Conservation (phyloP, 495 filamentous ascomycete genomes). For the Penicillium subrubescens region DNA sequence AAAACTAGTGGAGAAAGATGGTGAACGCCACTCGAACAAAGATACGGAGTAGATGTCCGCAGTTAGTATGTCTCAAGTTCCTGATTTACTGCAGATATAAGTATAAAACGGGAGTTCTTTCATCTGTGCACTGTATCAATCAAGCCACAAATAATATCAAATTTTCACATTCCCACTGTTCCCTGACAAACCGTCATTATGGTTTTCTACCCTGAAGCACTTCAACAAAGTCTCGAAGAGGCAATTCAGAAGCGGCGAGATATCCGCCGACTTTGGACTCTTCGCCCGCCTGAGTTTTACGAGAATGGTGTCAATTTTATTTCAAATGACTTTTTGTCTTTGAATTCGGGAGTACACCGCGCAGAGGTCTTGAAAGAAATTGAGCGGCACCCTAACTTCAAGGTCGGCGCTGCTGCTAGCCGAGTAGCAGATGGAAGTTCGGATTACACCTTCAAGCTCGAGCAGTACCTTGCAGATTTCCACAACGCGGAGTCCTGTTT, state of each 20-base stretch:
- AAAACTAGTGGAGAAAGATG: neutral
- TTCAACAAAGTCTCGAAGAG: neutral
- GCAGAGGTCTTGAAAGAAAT: neutral
- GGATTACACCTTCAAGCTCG: neutral
- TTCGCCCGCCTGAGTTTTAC: neutral
- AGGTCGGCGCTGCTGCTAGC: neutral
- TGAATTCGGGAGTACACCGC: neutral
- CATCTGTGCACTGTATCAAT: neutral
- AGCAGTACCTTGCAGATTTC: neutral
- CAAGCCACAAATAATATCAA: neutral
- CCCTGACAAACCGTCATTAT: neutral
- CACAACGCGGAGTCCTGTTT: conserved; percentile 24
- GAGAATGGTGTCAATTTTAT: neutral
- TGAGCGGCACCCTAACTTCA: neutral
- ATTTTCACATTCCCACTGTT: neutral
- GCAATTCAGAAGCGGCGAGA: neutral
- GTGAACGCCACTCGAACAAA: neutral
- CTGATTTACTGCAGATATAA: neutral
- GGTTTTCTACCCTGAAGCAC: neutral
- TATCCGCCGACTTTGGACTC: neutral
- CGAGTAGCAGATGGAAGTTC: neutral
- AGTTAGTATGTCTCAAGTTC: neutral
- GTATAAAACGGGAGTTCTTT: neutral
- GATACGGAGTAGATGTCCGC: neutral
- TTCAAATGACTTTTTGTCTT: neutral